These are phyloP conservation scores for Phytophthora agathidicida DNA, from an alignment of 352 stramenopile species.

Conservation along the genomic window DNA sequence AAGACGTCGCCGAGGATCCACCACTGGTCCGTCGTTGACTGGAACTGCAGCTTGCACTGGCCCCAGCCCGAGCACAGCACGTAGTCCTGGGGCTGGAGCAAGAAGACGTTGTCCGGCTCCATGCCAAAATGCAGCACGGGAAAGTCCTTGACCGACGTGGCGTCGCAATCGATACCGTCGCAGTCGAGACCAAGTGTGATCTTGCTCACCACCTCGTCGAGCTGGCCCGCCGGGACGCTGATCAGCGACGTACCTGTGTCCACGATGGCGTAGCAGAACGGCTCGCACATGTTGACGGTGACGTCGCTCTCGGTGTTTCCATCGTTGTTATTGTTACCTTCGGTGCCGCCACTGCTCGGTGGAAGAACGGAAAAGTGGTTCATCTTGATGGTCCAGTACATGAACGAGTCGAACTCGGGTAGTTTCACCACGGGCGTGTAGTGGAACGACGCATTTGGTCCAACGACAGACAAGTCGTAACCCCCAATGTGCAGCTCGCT, in stretches of 20 bases:
- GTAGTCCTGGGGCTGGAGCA: slow-evolving; percentile 83
- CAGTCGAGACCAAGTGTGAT: slow-evolving; percentile 75
- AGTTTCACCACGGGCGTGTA: slow-evolving; percentile 89
- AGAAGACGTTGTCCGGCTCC: slow-evolving; percentile 85
- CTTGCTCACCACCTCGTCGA: slow-evolving; percentile 57
- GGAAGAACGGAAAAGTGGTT: slow-evolving; percentile 52
- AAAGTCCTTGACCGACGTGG: slow-evolving; percentile 57
- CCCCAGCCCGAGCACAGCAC: slow-evolving; percentile 75
- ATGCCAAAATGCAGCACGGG: slow-evolving; percentile 81
- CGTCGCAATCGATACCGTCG: slow-evolving; percentile 68
- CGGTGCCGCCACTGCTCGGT: slow-evolving; percentile 1
- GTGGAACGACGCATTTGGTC: slow-evolving; percentile 84
- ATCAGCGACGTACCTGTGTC: slow-evolving; percentile 91
- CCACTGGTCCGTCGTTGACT: slow-evolving; percentile 77
- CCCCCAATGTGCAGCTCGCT: slow-evolving; percentile 86
- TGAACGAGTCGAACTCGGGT: slow-evolving; percentile 76
- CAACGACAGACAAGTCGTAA: slow-evolving; percentile 85
- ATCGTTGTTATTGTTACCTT: not conserved
- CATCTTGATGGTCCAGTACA: slow-evolving; percentile 90
- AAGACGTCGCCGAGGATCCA: slow-evolving; percentile 92
- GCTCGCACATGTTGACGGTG: slow-evolving; percentile 60
- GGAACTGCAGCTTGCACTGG: slow-evolving; percentile 82
- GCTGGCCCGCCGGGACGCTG: slow-evolving; percentile 75
- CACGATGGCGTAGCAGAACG: slow-evolving; percentile 89
- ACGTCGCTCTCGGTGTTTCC: slow-evolving; percentile 5